Percentiles rank a stretch among this genome's conserved stretches.
These are phyloP conservation scores for Ciborinia camelliae DNA, from an alignment of 2,329 filamentous ascomycete species.

Conservation along the genomic window DNA sequence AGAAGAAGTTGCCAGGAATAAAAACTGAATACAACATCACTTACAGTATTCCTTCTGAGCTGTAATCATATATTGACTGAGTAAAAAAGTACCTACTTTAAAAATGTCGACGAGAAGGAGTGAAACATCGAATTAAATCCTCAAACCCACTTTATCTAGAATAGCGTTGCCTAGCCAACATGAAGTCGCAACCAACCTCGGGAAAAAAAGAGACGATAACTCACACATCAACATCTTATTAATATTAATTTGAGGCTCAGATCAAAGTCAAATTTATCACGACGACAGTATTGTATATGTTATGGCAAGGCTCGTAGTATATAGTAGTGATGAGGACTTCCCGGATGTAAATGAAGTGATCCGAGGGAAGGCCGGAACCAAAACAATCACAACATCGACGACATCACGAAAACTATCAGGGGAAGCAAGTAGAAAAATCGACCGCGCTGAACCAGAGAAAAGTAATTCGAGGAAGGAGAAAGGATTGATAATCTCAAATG, in stretches of 20 bases:
- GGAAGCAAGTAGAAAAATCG: not conserved
- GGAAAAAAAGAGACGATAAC: constrained; percentile 5
- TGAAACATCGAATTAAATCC: not conserved
- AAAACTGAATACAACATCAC: not conserved
- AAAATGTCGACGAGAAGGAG: not conserved
- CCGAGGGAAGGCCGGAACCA: constrained; percentile 4
- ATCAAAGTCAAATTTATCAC: not conserved
- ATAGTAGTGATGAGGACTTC: constrained; percentile 29
- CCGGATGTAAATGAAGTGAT: constrained; percentile 25
- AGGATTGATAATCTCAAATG: not conserved
- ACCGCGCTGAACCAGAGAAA: not conserved
- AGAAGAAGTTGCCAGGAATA: not conserved
- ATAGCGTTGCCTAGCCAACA: constrained; percentile 17
- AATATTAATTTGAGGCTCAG: not conserved
- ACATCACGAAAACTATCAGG: not conserved
- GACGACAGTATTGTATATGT: not conserved
- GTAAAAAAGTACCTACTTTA: not conserved
- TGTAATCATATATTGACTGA: not conserved
- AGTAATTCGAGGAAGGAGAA: constrained; percentile 1
- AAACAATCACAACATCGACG: not conserved
- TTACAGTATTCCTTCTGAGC: not conserved
- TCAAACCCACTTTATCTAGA: constrained; percentile 1
- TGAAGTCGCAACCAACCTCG: not conserved
- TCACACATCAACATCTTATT: not conserved
- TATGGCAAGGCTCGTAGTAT: constrained; percentile 28